Evolutionary conservation across 1,284 basidiomycete genomes (phyloP).

Genomic region (Ustilago trichophora): DNA sequence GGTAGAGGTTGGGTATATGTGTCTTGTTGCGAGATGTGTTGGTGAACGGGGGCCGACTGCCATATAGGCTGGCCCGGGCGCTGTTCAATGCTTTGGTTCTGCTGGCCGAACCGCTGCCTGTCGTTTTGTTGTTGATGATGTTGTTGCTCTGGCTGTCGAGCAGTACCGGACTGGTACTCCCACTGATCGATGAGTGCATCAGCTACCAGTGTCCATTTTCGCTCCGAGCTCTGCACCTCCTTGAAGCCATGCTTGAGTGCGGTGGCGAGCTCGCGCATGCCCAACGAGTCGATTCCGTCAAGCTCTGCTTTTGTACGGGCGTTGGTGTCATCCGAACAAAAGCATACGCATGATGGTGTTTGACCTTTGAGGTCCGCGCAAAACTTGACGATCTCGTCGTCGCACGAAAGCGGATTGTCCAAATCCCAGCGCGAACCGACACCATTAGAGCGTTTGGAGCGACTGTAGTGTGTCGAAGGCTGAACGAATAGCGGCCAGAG

Average conservation of each 20-base stretch:
- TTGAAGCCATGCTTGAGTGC: constrained; percentile 11
- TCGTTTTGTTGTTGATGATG: constrained; percentile 1
- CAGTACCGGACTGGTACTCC: constrained; percentile 28
- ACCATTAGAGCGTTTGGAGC: neutral
- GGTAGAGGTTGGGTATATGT: neutral
- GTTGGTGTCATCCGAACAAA: constrained; percentile 47
- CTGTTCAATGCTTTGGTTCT: too few relatives aligned
- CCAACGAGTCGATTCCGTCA: constrained; percentile 33
- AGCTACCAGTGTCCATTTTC: constrained; percentile 19
- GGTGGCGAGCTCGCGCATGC: constrained; percentile 33
- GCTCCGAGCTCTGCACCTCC: constrained; percentile 19
- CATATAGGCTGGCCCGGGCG: too few relatives aligned
- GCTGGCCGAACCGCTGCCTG: too few relatives aligned
- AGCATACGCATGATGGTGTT: constrained; percentile 18
- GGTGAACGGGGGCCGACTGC: too few relatives aligned
- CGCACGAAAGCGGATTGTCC: constrained; percentile 16
- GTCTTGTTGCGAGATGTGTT: neutral
- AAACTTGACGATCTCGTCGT: constrained; percentile 40
- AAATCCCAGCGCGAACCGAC: neutral
- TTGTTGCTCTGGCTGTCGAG: neutral
- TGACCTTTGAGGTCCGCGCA: constrained; percentile 32
- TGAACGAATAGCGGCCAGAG: constrained; percentile 37
- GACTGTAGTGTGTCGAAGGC: constrained; percentile 23
- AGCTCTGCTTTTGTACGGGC: constrained; percentile 46
- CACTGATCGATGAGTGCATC: constrained; percentile 45